Base-by-base conservation (phyloP, 2,329 filamentous ascomycete species). In the Neofusicoccum cordaticola region DNA sequence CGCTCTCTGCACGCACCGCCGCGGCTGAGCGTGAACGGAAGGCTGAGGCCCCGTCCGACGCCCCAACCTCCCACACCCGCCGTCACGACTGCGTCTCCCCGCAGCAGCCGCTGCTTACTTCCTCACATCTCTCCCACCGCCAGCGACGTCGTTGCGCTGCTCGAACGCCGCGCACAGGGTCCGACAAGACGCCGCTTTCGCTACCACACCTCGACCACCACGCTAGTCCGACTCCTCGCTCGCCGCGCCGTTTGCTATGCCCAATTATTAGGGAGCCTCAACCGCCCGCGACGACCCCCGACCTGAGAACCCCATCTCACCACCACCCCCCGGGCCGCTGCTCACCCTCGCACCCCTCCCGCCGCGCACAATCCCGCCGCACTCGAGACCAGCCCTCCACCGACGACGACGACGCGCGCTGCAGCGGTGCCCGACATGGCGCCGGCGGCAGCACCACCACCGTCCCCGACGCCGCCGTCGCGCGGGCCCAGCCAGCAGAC, bases 401-500 rank as follows among this genome's bases (percentile, higher is more conserved):
- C 37, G 37, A 39, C 37, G 37, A 39, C 9, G 5, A 39, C 37
- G 37, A 39, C 37, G 37, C 37, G 27, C 27, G 22, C 6, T 31
- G 27, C 27, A 31, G 27, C 27, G 27, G 27, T 3, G 27, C 27
- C 35, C 12, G 17, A 7, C 19, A 31, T 31, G 19, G 19, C 37
- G 52, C 52, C 52, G 17, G 13, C 52, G 11, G 13, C 37, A 42
- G 13, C 37, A 42, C 52, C 9, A 41, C 52, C 35, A 1, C 9
- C 31, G 1, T 2, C 35, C n/a, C 4, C 34, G 2, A 4, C 51
- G 13, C 4, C 13, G 17, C 5, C 13, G 9, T 31, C 2, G 7
- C 62, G 34, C 31, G 19, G 62, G 2, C 51, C 51, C 52, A 58
- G 52, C 52, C 31, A 48, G 17, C 51, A 72, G 67, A 67, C 66